These are phyloP conservation scores for Pseudopithomyces chartarum DNA, from an alignment of 2,329 filamentous ascomycete genomes.

Conservation along the genomic window DNA sequence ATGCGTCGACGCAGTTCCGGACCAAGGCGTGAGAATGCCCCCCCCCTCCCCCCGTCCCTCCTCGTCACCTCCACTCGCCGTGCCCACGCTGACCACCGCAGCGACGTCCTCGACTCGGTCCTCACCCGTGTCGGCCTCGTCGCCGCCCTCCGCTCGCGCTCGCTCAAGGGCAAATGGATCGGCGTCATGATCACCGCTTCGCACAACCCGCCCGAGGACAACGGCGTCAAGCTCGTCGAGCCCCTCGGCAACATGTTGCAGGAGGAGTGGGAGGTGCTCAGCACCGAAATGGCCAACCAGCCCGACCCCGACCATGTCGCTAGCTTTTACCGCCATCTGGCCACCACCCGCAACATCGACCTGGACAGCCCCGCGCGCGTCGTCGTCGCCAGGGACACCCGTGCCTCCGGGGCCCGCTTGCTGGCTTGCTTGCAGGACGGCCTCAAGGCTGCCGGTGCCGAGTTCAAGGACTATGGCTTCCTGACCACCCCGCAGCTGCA, in stretches of 20 bases:
- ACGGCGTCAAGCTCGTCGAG: conserved; percentile 82
- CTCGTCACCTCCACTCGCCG: too few relatives aligned
- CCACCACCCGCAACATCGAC: conserved; percentile 63
- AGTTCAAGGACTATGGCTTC: conserved; percentile 84
- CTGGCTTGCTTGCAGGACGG: conserved; percentile 79
- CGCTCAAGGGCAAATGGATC: conserved; percentile 87
- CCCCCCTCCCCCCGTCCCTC: too few relatives aligned
- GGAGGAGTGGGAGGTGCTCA: conserved; percentile 87
- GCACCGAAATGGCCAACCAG: conserved; percentile 88
- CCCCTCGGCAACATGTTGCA: conserved; percentile 96
- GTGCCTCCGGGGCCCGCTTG: conserved; percentile 85
- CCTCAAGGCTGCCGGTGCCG: conserved; percentile 74
- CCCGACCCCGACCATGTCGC: conserved; percentile 74
- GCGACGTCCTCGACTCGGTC: conserved; percentile 85
- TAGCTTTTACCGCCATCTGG: conserved; percentile 76
- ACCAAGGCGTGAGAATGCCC: conserved; percentile 66
- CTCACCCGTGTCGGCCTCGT: conserved; percentile 91
- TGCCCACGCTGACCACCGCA: conserved; percentile 46
- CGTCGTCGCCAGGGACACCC: conserved; percentile 89
- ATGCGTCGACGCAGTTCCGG: conserved; percentile 58
- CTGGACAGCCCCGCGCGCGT: conserved; percentile 74
- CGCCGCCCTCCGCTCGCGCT: conserved; percentile 85
- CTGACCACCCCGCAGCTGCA: conserved; percentile 97
- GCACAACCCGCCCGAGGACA: conserved; percentile 68
- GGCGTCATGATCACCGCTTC: conserved; percentile 79